Evolutionary conservation across 371 early-diverging fungal genomes (phyloP).

Genomic region (Nematocida ironsii): DNA sequence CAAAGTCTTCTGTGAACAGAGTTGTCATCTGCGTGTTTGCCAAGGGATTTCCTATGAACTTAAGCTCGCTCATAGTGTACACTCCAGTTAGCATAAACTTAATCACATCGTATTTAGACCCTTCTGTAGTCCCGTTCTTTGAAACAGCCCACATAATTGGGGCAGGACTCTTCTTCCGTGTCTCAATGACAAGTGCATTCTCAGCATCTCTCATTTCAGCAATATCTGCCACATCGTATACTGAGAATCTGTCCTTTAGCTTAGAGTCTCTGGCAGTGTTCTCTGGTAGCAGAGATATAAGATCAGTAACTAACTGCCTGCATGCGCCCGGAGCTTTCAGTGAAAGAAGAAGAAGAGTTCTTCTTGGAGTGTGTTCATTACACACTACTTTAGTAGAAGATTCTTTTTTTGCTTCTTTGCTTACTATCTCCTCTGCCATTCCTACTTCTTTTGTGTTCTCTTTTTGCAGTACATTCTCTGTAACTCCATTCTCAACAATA

Average conservation of each 20-base stretch:
- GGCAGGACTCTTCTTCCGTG: conserved; percentile 50
- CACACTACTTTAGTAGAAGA: neutral
- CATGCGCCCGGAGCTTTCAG: conserved; percentile 27
- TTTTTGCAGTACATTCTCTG: neutral
- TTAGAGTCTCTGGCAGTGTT: conserved; percentile 38
- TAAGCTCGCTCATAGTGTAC: conserved; percentile 54
- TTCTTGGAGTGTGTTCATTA: conserved; percentile 10
- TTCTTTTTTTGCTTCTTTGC: conserved; percentile 2
- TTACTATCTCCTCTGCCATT: neutral
- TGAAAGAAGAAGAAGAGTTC: conserved; percentile 49
- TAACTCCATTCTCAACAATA: neutral
- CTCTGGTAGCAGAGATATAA: conserved; percentile 27
- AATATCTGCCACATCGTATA: conserved; percentile 34
- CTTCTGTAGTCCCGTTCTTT: neutral
- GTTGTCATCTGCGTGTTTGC: conserved; percentile 53
- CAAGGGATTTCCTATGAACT: conserved; percentile 50
- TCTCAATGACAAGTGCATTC: conserved; percentile 48
- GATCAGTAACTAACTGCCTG: conserved; percentile 40
- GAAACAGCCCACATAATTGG: conserved; percentile 54
- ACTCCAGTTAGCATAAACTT: conserved; percentile 56
- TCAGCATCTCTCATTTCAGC: conserved; percentile 47
- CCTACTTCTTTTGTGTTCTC: neutral
- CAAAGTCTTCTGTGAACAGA: conserved; percentile 48
- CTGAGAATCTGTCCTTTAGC: conserved; percentile 48
- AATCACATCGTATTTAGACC: conserved; percentile 20